These are phyloP conservation scores for Solanum chaucha DNA, from an alignment of 257 asterid genomes.

Conservation along the genomic window DNA sequence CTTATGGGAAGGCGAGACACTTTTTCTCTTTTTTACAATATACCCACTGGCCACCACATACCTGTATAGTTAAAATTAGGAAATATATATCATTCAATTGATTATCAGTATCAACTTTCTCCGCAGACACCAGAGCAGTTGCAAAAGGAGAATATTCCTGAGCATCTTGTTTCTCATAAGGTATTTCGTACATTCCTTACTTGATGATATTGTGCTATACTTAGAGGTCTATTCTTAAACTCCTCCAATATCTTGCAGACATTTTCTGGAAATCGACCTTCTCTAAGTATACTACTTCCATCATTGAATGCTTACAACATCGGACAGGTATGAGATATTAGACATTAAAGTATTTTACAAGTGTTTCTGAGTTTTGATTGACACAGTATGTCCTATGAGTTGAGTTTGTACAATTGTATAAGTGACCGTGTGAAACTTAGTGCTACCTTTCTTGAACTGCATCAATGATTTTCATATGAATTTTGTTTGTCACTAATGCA, in stretches of 20 bases:
- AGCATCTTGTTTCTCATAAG: constrained; percentile 83
- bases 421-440: neutral
- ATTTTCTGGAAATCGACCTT: constrained; percentile 94
- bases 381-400: neutral
- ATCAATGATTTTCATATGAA: neutral
- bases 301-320: constrained; percentile 79
- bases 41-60: neutral
- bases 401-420: neutral
- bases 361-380: neutral
- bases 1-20: constrained; percentile 77
- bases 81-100: neutral
- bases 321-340: constrained; percentile 68
- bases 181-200: constrained; percentile 20
- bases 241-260: constrained; percentile 41
- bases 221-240: neutral
- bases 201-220: constrained; percentile 2
- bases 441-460: neutral
- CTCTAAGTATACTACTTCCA: constrained; percentile 90
- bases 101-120: neutral
- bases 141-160: constrained; percentile 68
- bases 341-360: neutral
- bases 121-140: constrained; percentile 86
- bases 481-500: neutral
- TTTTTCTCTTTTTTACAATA: neutral
- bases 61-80: neutral